Conservation (phyloP, 2,329 filamentous ascomycete genomes). For the Aureobasidium subglaciale region DNA sequence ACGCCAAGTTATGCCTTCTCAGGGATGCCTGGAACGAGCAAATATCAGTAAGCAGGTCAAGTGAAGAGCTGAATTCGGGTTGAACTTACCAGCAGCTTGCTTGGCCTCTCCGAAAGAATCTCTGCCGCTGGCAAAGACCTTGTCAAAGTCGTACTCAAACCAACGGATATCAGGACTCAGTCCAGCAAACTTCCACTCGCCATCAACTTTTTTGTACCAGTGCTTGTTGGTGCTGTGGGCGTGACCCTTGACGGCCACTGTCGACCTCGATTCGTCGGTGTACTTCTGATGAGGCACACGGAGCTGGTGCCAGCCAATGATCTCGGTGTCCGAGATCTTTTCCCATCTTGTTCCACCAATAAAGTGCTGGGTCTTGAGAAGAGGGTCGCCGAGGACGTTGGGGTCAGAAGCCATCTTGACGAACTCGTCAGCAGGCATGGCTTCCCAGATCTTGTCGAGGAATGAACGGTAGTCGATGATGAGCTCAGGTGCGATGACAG, state of each 20-base stretch:
- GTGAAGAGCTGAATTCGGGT: not conserved
- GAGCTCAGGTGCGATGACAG: constrained; percentile 55
- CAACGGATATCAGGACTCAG: constrained; percentile 48
- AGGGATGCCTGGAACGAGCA: constrained; percentile 10
- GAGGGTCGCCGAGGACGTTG: constrained; percentile 47
- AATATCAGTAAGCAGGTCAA: not conserved
- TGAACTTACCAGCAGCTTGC: constrained; percentile 30
- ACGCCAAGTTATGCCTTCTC: constrained; percentile 12
- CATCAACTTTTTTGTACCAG: constrained; percentile 52
- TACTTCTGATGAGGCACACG: constrained; percentile 53
- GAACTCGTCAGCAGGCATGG: constrained; percentile 50
- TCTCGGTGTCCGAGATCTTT: constrained; percentile 41
- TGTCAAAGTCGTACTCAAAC: constrained; percentile 51
- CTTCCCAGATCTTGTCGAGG: constrained; percentile 49
- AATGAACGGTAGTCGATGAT: constrained; percentile 63
- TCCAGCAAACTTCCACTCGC: constrained; percentile 53
- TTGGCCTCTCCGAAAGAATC: constrained; percentile 38
- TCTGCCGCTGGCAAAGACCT: constrained; percentile 45
- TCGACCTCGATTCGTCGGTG: constrained; percentile 39
- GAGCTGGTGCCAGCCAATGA: constrained; percentile 50
- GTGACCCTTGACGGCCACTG: constrained; percentile 49
- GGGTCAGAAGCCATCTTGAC: constrained; percentile 46
- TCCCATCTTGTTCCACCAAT: constrained; percentile 48
- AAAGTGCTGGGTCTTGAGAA: constrained; percentile 52
- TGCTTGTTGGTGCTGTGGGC: constrained; percentile 48